These are phyloP conservation scores for Quambalaria eucalypti DNA, from an alignment of 1,284 basidiomycete species.

Conservation along the genomic window DNA sequence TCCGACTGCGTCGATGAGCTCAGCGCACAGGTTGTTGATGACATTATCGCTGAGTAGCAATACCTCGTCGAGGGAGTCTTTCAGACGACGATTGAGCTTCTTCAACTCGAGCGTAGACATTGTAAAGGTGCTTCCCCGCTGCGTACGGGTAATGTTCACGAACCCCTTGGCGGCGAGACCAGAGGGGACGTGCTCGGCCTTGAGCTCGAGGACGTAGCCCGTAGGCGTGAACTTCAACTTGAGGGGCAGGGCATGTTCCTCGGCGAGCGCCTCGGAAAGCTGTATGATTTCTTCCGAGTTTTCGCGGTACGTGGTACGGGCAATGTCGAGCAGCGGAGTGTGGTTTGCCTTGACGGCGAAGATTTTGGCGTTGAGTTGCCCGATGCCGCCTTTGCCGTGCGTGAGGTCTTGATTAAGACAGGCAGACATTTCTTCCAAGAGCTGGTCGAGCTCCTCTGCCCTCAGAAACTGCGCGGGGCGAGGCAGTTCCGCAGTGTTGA, in stretches of 20 bases:
- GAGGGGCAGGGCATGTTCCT: background rate
- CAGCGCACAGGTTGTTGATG: constrained; percentile 19
- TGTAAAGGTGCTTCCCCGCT: constrained; percentile 1
- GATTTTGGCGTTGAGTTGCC: background rate
- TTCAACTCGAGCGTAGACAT: constrained; percentile 5
- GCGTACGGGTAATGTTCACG: background rate
- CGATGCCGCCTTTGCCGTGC: constrained; percentile 2
- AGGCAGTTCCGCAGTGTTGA: background rate
- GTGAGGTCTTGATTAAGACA: background rate
- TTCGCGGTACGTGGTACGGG: constrained; percentile 8
- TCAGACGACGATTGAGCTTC: constrained; percentile 9
- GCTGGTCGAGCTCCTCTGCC: background rate
- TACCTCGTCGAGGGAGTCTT: constrained; percentile 6
- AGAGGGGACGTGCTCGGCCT: background rate
- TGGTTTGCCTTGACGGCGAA: background rate
- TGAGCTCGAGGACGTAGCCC: background rate
- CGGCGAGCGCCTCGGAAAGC: background rate
- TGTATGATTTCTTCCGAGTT: background rate
- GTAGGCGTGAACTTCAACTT: background rate
- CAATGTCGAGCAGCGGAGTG: constrained; percentile 6
- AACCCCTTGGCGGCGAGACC: background rate
- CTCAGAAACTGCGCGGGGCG: background rate
- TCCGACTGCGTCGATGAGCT: constrained; percentile 15
- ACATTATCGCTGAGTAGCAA: constrained; percentile 56
- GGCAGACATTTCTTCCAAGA: background rate